Evolutionary conservation across 1,284 basidiomycete genomes (phyloP).

Genomic region (Ceratobasidium sp.): DNA sequence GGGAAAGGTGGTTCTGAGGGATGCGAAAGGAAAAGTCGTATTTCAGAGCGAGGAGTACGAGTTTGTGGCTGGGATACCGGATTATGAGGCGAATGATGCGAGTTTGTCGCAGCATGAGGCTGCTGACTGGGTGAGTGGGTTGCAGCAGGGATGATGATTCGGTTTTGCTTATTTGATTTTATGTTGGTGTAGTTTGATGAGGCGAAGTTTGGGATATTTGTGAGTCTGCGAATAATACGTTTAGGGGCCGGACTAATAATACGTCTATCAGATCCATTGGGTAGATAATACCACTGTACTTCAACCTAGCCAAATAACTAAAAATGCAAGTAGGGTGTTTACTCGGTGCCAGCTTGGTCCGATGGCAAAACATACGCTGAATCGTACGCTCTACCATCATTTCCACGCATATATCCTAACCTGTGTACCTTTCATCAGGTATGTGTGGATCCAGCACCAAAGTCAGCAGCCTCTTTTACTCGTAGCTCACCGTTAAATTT

Average conservation of each 20-base stretch:
- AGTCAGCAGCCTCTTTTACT: not conserved
- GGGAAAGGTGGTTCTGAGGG: conserved; percentile 25
- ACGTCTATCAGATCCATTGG: conserved; percentile 22
- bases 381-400: conserved; percentile 60
- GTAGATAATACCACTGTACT: not conserved
- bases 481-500: not conserved
- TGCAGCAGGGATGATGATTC: not conserved
- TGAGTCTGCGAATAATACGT: conserved; percentile 54
- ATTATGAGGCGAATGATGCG: conserved; percentile 24
- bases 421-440: not conserved
- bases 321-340: conserved; percentile 69
- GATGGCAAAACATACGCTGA: conserved; percentile 64
- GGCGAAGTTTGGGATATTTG: conserved; percentile 71
- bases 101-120: conserved; percentile 63
- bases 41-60: conserved; percentile 33
- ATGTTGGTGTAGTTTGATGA: conserved; percentile 59
- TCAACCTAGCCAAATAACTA: conserved; percentile 51
- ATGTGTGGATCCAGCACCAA: conserved; percentile 56
- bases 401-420: not conserved
- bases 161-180: not conserved
- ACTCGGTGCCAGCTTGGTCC: conserved; percentile 59
- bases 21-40: not conserved
- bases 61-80: conserved; percentile 55
- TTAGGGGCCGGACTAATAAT: not conserved
- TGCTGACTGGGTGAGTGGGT: conserved; percentile 63